phyloP scores from a whole-genome alignment of 371 early-diverging fungal species.

The Gilbertella persicaria region DNA sequence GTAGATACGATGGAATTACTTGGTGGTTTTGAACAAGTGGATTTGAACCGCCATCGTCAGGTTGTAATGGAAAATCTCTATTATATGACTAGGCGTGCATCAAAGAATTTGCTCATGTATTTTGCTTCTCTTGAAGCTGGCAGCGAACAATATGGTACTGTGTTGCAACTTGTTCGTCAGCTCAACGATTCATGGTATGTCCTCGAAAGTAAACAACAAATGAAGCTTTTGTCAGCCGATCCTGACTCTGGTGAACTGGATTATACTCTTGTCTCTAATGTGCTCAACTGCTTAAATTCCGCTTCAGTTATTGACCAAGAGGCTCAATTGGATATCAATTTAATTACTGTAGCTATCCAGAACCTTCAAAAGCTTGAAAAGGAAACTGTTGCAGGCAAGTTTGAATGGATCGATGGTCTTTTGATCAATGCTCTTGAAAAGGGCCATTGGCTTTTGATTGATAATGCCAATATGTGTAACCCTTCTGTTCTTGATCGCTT shows the following conservation, averaged over 20 bases:
- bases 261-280: conserved; percentile 34
- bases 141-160: conserved; percentile 17
- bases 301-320: conserved; percentile 25
- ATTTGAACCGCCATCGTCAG: conserved; percentile 78
- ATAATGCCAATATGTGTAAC: conserved; percentile 98
- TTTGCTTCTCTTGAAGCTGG: conserved; percentile 13
- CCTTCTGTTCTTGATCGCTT: conserved; percentile 95
- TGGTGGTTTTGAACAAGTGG: conserved; percentile 97
- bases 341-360: conserved; percentile 14
- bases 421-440: conserved; percentile 92
- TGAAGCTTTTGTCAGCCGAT: conserved; percentile 21
- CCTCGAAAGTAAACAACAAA: conserved; percentile 37
- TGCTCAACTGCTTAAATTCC: conserved; percentile 34
- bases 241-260: conserved; percentile 28
- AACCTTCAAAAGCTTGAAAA: conserved; percentile 52
- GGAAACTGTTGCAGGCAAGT: conserved; percentile 71
- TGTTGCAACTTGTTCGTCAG: conserved; percentile 34
- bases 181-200: conserved; percentile 47
- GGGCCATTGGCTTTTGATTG: conserved; percentile 98
- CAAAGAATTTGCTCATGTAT: conserved; percentile 34
- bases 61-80: conserved; percentile 49
- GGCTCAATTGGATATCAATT: conserved; percentile 14
- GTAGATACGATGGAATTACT: conserved; percentile 95
- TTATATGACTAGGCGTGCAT: conserved; percentile 26
- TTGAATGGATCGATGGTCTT: conserved; percentile 98